Base-by-base conservation (phyloP, 202 grass and related monocot species). In the Digitaria exilis region DNA sequence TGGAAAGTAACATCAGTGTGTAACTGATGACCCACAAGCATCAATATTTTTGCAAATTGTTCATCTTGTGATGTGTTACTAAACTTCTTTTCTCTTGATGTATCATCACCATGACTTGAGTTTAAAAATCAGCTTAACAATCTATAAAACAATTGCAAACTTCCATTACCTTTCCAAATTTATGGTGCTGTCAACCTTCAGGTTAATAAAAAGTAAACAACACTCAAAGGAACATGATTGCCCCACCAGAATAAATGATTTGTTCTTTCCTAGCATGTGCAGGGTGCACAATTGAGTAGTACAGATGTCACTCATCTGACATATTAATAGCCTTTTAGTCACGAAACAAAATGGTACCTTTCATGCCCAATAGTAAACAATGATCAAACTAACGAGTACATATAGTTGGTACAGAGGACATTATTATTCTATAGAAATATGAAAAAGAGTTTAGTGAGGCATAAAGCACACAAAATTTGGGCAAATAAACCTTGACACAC, bases 171-270 rank as follows among this genome's bases (percentile, higher is more conserved):
- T 45, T 67, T 31, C 17, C 31, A 54, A 65, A 66, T 4, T 24
- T 55, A 43, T 55, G 60, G 51, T 64, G 30, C 22, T 74, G 25
- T 73, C 80, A 42, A 64, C 51, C 69, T 65, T 35, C 22, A 54
- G 65, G 71, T 25, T 81, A 71, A 39, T 56, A 22, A 51, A 60
- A 81, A 81, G 59, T 46, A 60, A 78, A 67, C 37, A 75, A 24
- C 77, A 67, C 69, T 80, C 35, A 75, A 75, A 60, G 73, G 57
- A 46, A 80, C 69, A 86, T 75, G 84, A 65, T 67, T 57, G 46
- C 39, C 69, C 68, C 44, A 75, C 59, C 60, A 67, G 21, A 86
- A 74, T 80, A 45, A 86, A 80, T 85, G 67, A 51, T 44, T 73
- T 85, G 44, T 64, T 85, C 57, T 79, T 78, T 64, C 24, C 34